Evolutionary conservation across 2,329 filamentous ascomycete genomes (phyloP).

Genomic region (Colletotrichum karsti): DNA sequence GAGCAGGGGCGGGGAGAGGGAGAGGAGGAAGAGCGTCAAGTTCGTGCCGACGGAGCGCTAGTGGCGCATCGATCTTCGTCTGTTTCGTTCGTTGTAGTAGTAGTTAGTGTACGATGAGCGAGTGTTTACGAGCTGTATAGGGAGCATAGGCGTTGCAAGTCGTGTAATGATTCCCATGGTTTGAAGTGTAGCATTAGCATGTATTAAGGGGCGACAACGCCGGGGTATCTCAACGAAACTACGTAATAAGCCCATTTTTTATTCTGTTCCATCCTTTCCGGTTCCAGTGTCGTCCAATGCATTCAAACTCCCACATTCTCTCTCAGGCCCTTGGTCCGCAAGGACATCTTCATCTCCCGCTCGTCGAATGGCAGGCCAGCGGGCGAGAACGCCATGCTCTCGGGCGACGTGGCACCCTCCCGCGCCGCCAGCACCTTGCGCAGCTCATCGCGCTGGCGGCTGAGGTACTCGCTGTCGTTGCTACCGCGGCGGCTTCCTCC

Average conservation of each 20-base stretch:
- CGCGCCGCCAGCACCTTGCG: constrained; percentile 41
- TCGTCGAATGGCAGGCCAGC: constrained; percentile 55
- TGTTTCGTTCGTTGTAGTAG: not conserved
- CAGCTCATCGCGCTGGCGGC: constrained; percentile 52
- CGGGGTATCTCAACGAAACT: constrained; percentile 27
- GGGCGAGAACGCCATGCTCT: constrained; percentile 16
- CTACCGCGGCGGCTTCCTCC: constrained; percentile 52
- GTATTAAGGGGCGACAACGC: constrained; percentile 1
- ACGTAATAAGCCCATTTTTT: not conserved
- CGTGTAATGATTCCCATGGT: not conserved
- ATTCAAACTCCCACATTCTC: constrained; percentile 47
- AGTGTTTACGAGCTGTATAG: not conserved
- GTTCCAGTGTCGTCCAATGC: not conserved
- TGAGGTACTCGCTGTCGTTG: constrained; percentile 49
- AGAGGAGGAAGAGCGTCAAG: constrained; percentile 72
- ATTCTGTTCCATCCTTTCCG: not conserved
- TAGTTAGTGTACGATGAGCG: not conserved
- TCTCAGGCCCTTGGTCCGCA: constrained; percentile 65
- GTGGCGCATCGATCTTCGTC: not conserved
- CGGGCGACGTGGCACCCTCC: constrained; percentile 31
- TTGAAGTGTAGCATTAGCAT: constrained; percentile 1
- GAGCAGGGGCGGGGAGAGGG: constrained; percentile 50
- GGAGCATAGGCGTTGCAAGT: not conserved
- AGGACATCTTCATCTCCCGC: constrained; percentile 53
- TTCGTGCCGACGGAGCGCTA: constrained; percentile 55